Conservation (phyloP, 345 rosid genomes). For the Toxicodendron radicans region DNA sequence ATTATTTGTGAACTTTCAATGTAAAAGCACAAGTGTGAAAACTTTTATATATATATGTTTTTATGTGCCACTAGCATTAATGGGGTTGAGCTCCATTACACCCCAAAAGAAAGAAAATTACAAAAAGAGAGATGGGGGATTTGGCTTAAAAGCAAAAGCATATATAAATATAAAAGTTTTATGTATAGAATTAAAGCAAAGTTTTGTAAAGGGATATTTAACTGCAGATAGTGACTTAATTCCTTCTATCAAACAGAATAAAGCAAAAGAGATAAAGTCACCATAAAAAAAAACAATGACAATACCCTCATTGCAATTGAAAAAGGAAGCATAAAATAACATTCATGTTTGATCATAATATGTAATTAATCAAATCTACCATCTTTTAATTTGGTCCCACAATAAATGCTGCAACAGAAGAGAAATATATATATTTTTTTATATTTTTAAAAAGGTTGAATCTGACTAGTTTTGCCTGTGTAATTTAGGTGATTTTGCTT, state of each 20-base stretch:
- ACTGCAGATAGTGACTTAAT: constrained; percentile 17
- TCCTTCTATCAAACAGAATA: constrained; percentile 22
- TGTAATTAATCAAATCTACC: not conserved
- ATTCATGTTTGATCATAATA: not conserved
- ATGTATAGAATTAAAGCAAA: not conserved
- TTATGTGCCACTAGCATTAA: not conserved
- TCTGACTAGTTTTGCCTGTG: not conserved
- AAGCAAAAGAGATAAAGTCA: constrained; percentile 28
- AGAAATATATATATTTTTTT: too few relatives aligned
- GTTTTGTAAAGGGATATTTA: not conserved
- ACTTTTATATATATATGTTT: not conserved
- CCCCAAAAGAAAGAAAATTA: not conserved
- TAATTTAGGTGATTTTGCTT: not conserved
- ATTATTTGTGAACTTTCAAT: constrained; percentile 20
- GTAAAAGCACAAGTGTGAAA: constrained; percentile 3
- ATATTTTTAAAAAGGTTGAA: not conserved
- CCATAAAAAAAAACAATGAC: not conserved
- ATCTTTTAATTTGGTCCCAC: constrained; percentile 6
- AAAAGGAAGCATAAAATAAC: constrained; percentile 10
- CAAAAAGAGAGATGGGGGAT: constrained; percentile 12
- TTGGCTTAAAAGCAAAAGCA: not conserved
- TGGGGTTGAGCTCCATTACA: not conserved
- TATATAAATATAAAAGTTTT: not conserved
- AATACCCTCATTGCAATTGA: not conserved
- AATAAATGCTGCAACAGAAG: too few relatives aligned